Percentiles rank a stretch among this genome's conserved stretches.
Evolutionary conservation across 768 basidiomycete genomes (phyloP).

Genomic region (Boletus rubropictus): DNA sequence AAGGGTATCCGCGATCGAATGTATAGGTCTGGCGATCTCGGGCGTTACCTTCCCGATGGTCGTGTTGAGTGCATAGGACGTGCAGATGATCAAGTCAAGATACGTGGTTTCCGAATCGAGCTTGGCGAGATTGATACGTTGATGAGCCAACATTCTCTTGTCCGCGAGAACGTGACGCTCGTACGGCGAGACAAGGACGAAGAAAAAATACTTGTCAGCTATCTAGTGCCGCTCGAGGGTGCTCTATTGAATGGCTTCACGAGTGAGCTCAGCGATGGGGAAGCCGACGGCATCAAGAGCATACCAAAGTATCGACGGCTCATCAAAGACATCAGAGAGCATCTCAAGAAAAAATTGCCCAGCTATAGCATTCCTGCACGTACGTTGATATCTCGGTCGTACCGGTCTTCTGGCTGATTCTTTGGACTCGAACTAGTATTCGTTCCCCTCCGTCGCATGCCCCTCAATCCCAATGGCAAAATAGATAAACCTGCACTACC

Average conservation of each 20-base stretch:
- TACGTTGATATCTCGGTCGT: conserved; percentile 38
- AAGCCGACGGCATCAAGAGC: conserved; percentile 62
- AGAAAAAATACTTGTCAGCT: conserved; percentile 96
- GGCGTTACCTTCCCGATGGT: conserved; percentile 88
- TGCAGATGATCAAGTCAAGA: conserved; percentile 98
- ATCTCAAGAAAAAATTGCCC: conserved; percentile 94
- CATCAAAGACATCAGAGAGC: conserved; percentile 90
- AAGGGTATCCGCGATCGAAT: conserved; percentile 93
- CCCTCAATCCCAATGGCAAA: conserved; percentile 97
- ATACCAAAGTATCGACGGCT: conserved; percentile 78
- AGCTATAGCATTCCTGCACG: conserved; percentile 89
- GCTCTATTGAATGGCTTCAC: conserved; percentile 60
- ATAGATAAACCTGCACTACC: conserved; percentile 97
- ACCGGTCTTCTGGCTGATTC: conserved; percentile 1
- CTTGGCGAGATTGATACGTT: conserved; percentile 97
- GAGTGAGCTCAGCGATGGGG: conserved; percentile 54
- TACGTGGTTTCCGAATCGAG: conserved; percentile 98
- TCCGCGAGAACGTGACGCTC: conserved; percentile 97
- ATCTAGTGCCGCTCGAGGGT: conserved; percentile 86
- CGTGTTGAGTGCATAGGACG: conserved; percentile 95
- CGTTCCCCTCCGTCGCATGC: conserved; percentile 91
- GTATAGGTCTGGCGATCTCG: conserved; percentile 97
- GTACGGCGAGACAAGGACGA: conserved; percentile 97
- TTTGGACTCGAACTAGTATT: conserved; percentile 53
- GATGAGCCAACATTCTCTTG: conserved; percentile 85